Evolutionary conservation across 768 basidiomycete genomes (phyloP), one percentile per base, ranked within the genome.

Genomic region (Lactarius hatsudake): DNA sequence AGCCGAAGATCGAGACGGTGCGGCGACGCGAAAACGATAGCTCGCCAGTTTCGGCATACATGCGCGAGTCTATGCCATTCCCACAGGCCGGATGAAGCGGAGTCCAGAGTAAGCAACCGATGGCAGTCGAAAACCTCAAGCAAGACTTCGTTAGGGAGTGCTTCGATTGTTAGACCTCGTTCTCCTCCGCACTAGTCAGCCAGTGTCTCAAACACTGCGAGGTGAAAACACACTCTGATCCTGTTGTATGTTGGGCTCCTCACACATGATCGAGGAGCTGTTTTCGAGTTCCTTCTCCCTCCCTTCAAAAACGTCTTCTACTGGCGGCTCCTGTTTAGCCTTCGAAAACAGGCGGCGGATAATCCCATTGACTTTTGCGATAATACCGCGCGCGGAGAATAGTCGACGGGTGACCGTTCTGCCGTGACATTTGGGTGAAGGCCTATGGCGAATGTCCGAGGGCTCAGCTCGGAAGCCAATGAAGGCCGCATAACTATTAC

Each of bases 1-100:
- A 65, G 48, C 30, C 51, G 57, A 20, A 65, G 57, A 5, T 51
- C 38, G 20, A 65, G 59, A 43, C 38, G 58, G 20, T 53, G 15
- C 12, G 64, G 64, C 3, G 59, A 65, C 3, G 58, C 51, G 51
- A 65, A 65, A 13, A 56, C 32, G 18, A 62, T n/a, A 34, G 13
- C 30, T 18, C 65, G 51, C 65, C 60, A 66, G 13, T 42, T 48
- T 48, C 13, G 43, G 54, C 54, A 66, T 17, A 63, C 65, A 59
- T 66, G 65, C 32, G 26, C 42, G 28, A 62, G 65, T 26, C 51
- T 62, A 34, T 62, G 53, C 60, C 65, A 66, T 51, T 64, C 57
- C 63, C 63, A 64, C 6, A 57, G 63, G 10, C 34, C 36, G 2
- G 20, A n/a, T 10, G 7, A 28, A 5, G 38, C 18, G 20, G 4